Conservation (phyloP, 495 filamentous ascomycete genomes). For the Aspergillus taichungensis region DNA sequence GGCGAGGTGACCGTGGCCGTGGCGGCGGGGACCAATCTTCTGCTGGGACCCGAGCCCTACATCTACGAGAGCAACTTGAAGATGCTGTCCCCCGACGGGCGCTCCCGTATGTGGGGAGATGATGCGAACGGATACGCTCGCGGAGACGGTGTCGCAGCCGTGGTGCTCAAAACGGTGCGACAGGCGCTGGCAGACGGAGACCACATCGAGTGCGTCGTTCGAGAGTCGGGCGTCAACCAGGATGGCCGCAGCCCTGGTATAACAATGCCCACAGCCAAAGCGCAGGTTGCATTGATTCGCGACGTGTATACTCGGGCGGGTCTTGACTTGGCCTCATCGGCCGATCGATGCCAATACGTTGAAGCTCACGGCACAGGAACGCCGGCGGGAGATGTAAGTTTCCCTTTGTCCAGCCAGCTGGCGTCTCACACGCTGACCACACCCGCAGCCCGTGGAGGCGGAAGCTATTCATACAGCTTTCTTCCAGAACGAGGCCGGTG, state of each 20-base stretch:
- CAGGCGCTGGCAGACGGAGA: constrained; percentile 13
- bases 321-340: constrained; percentile 1
- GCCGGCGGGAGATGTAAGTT: constrained; percentile 27
- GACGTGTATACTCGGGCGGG: constrained; percentile 11
- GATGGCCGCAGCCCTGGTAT: constrained; percentile 15
- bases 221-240: constrained; percentile 15
- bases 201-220: constrained; percentile 13
- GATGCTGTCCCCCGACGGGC: constrained; percentile 4
- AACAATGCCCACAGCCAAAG: constrained; percentile 12
- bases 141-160: constrained; percentile 20
- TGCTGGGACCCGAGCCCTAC: constrained; percentile 9
- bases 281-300: constrained; percentile 16
- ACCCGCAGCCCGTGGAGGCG: constrained; percentile 22
- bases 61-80: constrained; percentile 1
- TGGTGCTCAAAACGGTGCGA: constrained; percentile 17
- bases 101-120: constrained; percentile 16
- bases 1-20: constrained; percentile 21
- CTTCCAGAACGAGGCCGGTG: constrained; percentile 10
- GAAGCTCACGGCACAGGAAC: constrained; percentile 43
- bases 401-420: background rate
- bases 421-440: no score
- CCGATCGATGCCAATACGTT: constrained; percentile 8
- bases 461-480: constrained; percentile 33
- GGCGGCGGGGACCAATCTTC: constrained; percentile 17
- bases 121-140: constrained; percentile 25